These are phyloP conservation scores for Phaseolus lunatus DNA, from an alignment of 306 rosid genomes.

Conservation along the genomic window DNA sequence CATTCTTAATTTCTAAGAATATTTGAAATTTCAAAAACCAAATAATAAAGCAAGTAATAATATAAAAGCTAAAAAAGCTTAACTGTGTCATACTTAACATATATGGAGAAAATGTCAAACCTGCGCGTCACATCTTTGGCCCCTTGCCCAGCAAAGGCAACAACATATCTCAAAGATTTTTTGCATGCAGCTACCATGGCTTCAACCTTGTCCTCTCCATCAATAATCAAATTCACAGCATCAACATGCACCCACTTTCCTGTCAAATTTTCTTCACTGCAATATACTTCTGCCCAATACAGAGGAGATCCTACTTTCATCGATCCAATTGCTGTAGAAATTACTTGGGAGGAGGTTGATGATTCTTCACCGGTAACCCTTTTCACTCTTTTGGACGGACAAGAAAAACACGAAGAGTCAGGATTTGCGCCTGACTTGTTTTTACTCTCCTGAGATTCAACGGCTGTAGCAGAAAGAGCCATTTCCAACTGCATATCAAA, in stretches of 20 bases:
- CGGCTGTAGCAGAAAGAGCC: constrained; percentile 79
- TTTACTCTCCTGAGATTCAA: constrained; percentile 50
- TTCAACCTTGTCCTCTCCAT: constrained; percentile 91
- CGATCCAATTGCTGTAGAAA: constrained; percentile 87
- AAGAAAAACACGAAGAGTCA: constrained; percentile 45
- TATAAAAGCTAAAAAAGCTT: constrained; percentile 15
- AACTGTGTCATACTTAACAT: constrained; percentile 18
- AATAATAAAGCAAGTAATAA: constrained; percentile 27
- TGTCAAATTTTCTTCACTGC: constrained; percentile 83
- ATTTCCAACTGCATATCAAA: constrained; percentile 90
- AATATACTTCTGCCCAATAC: constrained; percentile 95
- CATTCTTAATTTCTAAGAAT: constrained; percentile 6
- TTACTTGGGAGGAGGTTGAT: constrained; percentile 56
- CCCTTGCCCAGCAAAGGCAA: constrained; percentile 94
- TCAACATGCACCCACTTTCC: constrained; percentile 98
- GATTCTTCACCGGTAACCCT: constrained; percentile 59
- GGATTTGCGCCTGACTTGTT: constrained; percentile 45
- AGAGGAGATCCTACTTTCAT: constrained; percentile 82
- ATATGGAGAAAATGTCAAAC: constrained; percentile 54
- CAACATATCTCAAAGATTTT: constrained; percentile 85
- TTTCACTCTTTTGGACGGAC: constrained; percentile 63
- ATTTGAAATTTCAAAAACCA: constrained; percentile 32
- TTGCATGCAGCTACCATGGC: constrained; percentile 86
- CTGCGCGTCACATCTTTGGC: constrained; percentile 99
- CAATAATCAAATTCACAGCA: constrained; percentile 80